Evolutionary conservation across 208 protist species (phyloP).

Genomic region (Acanthamoeba polyphaga): DNA sequence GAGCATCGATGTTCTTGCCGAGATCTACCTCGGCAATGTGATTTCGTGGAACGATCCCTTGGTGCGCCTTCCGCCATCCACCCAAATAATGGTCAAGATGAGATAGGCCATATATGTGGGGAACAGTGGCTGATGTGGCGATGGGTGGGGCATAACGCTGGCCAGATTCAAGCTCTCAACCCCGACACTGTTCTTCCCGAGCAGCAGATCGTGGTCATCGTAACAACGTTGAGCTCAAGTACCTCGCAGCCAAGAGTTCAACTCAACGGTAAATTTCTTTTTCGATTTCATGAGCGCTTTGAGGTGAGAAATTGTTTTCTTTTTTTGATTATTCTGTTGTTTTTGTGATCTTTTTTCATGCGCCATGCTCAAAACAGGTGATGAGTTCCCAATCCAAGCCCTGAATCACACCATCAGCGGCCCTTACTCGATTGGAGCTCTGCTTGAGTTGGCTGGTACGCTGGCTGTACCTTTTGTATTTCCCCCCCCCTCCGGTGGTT

Average conservation of each 20-base stretch:
- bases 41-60: background rate
- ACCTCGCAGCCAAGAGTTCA: constrained; percentile 43
- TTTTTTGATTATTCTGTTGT: background rate
- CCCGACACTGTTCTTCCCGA: background rate
- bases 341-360: too few relatives aligned
- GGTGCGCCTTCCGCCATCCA: background rate
- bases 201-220: background rate
- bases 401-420: background rate
- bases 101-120: background rate
- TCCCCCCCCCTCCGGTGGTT: background rate
- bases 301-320: too few relatives aligned
- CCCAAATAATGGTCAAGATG: background rate
- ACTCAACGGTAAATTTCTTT: background rate
- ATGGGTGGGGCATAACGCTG: background rate
- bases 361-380: background rate
- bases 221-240: background rate
- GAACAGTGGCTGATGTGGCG: background rate
- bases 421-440: background rate
- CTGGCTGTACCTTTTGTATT: background rate
- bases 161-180: constrained; percentile 48
- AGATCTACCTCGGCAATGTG: constrained; percentile 35
- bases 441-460: background rate
- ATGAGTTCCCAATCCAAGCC: background rate
- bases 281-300: too few relatives aligned
- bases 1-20: constrained; percentile 43